These are phyloP conservation scores for Solanum gracilifrons DNA, from an alignment of 257 asterid genomes.

Conservation along the genomic window DNA sequence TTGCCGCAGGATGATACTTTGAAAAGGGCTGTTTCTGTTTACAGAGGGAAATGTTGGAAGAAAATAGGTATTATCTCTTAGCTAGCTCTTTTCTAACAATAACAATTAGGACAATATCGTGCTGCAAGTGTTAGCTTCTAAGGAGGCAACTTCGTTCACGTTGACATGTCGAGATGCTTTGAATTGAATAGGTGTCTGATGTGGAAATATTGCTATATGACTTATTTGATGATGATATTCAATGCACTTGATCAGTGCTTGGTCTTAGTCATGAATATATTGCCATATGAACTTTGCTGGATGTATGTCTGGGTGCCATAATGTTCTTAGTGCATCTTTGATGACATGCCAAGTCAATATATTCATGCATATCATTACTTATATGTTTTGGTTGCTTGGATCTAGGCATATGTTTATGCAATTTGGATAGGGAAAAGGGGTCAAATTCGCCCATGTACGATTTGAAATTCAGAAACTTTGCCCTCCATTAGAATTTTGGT, in stretches of 20 bases:
- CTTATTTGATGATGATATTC: background rate
- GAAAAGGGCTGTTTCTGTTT: slow-evolving; percentile 67
- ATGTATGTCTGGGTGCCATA: background rate
- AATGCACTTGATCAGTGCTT: background rate
- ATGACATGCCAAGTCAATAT: background rate
- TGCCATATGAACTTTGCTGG: background rate
- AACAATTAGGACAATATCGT: background rate
- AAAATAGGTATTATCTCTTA: slow-evolving; percentile 63
- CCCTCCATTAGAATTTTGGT: background rate
- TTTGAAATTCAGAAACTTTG: background rate
- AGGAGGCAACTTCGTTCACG: background rate
- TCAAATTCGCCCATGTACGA: background rate
- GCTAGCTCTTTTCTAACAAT: background rate
- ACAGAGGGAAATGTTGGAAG: slow-evolving; percentile 92
- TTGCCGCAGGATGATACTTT: slow-evolving; percentile 69
- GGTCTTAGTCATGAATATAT: background rate
- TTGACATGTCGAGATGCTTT: background rate
- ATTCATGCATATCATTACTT: background rate
- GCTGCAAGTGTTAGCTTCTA: background rate
- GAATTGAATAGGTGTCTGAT: background rate
- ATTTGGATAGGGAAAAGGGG: background rate
- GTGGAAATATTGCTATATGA: background rate
- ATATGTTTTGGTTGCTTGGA: background rate
- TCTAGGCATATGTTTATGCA: background rate
- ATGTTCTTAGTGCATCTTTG: background rate